Percentiles rank a stretch among this genome's conserved stretches.
Conservation (phyloP, 371 early-diverging fungal species). For the Mortierella sp. region DNA sequence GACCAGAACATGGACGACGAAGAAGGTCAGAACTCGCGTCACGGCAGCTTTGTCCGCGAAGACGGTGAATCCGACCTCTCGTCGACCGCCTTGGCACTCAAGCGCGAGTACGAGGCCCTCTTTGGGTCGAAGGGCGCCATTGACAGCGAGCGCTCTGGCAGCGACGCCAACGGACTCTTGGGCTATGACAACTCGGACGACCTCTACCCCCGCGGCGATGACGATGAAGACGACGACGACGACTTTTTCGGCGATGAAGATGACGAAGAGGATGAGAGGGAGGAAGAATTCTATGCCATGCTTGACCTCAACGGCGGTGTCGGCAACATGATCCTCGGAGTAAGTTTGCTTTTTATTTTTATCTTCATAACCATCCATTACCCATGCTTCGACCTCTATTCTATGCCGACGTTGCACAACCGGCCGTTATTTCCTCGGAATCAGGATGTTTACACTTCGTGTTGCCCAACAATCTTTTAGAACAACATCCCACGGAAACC, state of each 20-base stretch:
- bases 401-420: background rate
- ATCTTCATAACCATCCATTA: background rate
- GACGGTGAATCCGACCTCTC: conserved; percentile 34
- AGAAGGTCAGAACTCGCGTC: background rate
- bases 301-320: conserved; percentile 41
- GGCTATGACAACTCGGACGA: conserved; percentile 40
- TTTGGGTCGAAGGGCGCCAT: conserved; percentile 47
- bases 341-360: conserved; percentile 16
- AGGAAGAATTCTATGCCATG: conserved; percentile 41
- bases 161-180: conserved; percentile 40
- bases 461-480: conserved; percentile 12
- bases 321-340: conserved; percentile 51
- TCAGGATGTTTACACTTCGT: conserved; percentile 2
- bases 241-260: conserved; percentile 29
- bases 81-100: conserved; percentile 25
- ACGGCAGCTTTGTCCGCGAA: conserved; percentile 10
- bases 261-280: conserved; percentile 33
- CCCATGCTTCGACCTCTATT: background rate
- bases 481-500: conserved; percentile 56
- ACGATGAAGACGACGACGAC: conserved; percentile 34
- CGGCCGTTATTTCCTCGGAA: background rate
- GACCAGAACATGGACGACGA: conserved; percentile 6
- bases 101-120: conserved; percentile 38
- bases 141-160: conserved; percentile 49
- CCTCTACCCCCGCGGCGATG: conserved; percentile 16